These are phyloP conservation scores for Trichoderma gracile DNA, from an alignment of 2,329 filamentous ascomycete genomes.

Conservation along the genomic window DNA sequence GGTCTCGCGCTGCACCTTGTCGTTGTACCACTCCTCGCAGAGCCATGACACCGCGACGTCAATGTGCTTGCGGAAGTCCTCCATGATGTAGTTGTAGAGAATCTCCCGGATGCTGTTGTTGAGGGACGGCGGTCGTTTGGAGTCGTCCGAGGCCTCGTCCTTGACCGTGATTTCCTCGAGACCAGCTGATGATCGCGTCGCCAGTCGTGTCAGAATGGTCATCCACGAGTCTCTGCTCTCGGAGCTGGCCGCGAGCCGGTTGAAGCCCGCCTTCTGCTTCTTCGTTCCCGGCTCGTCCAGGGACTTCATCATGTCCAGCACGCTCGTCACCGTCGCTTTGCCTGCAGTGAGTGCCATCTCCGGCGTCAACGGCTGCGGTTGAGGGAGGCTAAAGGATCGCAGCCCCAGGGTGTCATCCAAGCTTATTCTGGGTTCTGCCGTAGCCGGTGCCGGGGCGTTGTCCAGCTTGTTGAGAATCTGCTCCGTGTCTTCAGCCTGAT, in stretches of 20 bases:
- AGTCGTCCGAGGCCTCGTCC: slow-evolving; percentile 61
- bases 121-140: slow-evolving; percentile 48
- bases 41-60: slow-evolving; percentile 92
- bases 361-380: slow-evolving; percentile 70
- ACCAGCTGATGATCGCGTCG: slow-evolving; percentile 73
- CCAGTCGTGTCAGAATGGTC: slow-evolving; percentile 80
- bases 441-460: slow-evolving; percentile 57
- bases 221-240: slow-evolving; percentile 90
- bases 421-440: slow-evolving; percentile 28
- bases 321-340: slow-evolving; percentile 70
- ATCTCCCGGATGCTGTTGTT: slow-evolving; percentile 74
- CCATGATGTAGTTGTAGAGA: slow-evolving; percentile 82
- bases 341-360: slow-evolving; percentile 73
- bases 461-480: slow-evolving; percentile 78
- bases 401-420: slow-evolving; percentile 57
- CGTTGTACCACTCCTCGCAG: slow-evolving; percentile 97
- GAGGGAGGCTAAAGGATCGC: slow-evolving; percentile 76
- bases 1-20: slow-evolving; percentile 55
- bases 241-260: slow-evolving; percentile 77
- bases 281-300: slow-evolving; percentile 66
- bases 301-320: slow-evolving; percentile 75
- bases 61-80: slow-evolving; percentile 87
- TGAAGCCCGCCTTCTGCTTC: slow-evolving; percentile 72
- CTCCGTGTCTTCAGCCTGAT: slow-evolving; percentile 72
- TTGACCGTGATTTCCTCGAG: slow-evolving; percentile 64